Evolutionary conservation across 2,329 filamentous ascomycete genomes (phyloP), one percentile per base, ranked within the genome.

Genomic region (Trichoderma sp.): DNA sequence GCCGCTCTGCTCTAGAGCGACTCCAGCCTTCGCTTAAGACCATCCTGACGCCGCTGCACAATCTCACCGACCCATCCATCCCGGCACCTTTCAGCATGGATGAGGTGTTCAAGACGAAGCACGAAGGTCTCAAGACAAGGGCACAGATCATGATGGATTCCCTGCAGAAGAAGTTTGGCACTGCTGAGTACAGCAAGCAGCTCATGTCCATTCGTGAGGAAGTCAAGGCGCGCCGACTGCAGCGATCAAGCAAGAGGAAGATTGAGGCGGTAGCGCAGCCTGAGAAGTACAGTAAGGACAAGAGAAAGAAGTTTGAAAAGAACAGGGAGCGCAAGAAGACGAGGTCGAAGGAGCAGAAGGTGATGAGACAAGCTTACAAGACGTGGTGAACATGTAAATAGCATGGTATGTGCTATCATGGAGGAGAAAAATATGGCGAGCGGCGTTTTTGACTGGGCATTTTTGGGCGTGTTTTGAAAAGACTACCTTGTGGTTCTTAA

Each of bases 131-230:
- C 39, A 90, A 92, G 76, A 86, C 88, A 53, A 90, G 91, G 71
- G 92, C 93, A 5, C 89, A 92, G 75, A 92, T 95, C 76, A 85
- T 95, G 12, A 90, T 98, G 84, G 92, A 94, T 74, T 83, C 87
- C n/a, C 80, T 99, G 72, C 94, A 97, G 83, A 92, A 91, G 84
- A 94, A 93, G 79, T 86, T 97, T 66, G 96, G 95, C 53, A 93
- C 92, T 2, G 88, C 90, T 1, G 89, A 89, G 73, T 99, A 95
- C 82, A 90, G 95, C n/a, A 86, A 87, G 70, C 87, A 91, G 60
- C 85, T 98, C 78, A 82, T 93, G 51, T 87, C 87, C 53, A 93
- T 97, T 7, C 89, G 93, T 73, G 90, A 92, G 67, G 88, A 86
- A 18, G 90, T 96, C n/a, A 89, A 88, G 78, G 86, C 87, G 74